A percentile compares a stretch with the other conserved stretches of the same genome.
Conservation (phyloP, 2,329 filamentous ascomycete genomes). For the Cytospora mali region DNA sequence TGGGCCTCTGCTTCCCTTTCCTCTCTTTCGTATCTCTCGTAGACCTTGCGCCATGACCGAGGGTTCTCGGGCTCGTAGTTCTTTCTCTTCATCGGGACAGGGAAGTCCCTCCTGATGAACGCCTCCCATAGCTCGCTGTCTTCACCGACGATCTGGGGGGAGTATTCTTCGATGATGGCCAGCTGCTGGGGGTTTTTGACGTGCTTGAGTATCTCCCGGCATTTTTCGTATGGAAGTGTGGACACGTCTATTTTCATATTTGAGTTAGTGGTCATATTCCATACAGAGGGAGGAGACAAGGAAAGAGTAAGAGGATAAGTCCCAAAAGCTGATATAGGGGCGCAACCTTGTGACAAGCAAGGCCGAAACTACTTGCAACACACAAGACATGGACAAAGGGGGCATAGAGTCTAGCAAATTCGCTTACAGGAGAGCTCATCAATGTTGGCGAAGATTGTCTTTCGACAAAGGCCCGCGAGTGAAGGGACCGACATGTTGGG, state of each 20-base stretch:
- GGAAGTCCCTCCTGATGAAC: slow-evolving; percentile 79
- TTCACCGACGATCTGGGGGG: slow-evolving; percentile 72
- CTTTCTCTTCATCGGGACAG: slow-evolving; percentile 61
- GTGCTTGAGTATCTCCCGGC: slow-evolving; percentile 68
- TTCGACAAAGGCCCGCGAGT: slow-evolving; percentile 12
- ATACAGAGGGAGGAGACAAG: not conserved
- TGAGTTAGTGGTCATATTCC: not conserved
- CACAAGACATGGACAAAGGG: not conserved
- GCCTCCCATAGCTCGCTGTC: slow-evolving; percentile 75
- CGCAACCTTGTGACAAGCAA: not conserved
- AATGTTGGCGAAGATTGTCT: slow-evolving; percentile 10
- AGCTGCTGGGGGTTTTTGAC: slow-evolving; percentile 77
- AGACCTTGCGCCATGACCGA: slow-evolving; percentile 76
- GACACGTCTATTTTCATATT: slow-evolving; percentile 6
- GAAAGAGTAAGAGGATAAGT: not conserved
- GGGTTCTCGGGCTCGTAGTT: slow-evolving; percentile 67
- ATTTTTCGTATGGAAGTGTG: slow-evolving; percentile 54
- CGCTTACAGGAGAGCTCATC: slow-evolving; percentile 6
- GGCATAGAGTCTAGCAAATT: not conserved
- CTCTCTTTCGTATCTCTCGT: slow-evolving; percentile 66
- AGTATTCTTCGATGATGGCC: slow-evolving; percentile 71
- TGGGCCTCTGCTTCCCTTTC: slow-evolving; percentile 58
- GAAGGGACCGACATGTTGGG: slow-evolving; percentile 6
- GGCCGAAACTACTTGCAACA: not conserved
- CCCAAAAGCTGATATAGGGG: not conserved